Percentiles rank a stretch among this genome's conserved stretches.
These are phyloP conservation scores for Cladosporium sp. DNA, from an alignment of 2,329 filamentous ascomycete genomes.

Conservation along the genomic window DNA sequence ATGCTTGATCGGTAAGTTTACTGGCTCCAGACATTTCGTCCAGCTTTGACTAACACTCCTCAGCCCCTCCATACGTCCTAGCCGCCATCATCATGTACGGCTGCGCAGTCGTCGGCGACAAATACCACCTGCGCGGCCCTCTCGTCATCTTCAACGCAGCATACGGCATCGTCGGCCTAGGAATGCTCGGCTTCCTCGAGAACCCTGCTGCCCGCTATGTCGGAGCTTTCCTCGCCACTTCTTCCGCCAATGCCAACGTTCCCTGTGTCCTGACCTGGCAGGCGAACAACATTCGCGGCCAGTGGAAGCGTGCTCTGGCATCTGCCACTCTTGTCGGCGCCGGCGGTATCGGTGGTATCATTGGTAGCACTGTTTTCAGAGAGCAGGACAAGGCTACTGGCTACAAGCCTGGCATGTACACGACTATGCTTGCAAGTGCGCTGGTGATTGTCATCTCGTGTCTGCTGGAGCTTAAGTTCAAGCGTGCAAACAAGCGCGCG, in stretches of 20 bases:
- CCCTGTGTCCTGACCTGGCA: conserved; percentile 74
- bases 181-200: conserved; percentile 30
- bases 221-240: conserved; percentile 35
- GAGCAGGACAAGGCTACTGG: conserved; percentile 28
- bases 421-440: conserved; percentile 26
- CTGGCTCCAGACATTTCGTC: neutral
- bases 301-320: conserved; percentile 82
- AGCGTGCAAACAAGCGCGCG: conserved; percentile 32
- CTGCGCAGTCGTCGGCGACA: conserved; percentile 30
- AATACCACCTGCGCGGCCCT: conserved; percentile 31
- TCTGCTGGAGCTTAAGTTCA: conserved; percentile 30
- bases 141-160: conserved; percentile 33
- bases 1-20: conserved; percentile 25
- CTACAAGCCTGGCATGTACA: conserved; percentile 32
- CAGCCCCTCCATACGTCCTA: conserved; percentile 31
- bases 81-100: conserved; percentile 34
- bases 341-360: conserved; percentile 73
- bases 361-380: conserved; percentile 32
- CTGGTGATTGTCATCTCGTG: conserved; percentile 28
- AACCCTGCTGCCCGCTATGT: conserved; percentile 29
- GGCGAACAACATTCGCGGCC: conserved; percentile 81
- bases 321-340: conserved; percentile 72
- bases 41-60: neutral
- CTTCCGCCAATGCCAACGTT: conserved; percentile 54
- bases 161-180: conserved; percentile 30